A percentile compares a stretch with the other conserved stretches of the same genome.
phyloP scores from a whole-genome alignment of 306 rosid species.

The Myrica gale region DNA sequence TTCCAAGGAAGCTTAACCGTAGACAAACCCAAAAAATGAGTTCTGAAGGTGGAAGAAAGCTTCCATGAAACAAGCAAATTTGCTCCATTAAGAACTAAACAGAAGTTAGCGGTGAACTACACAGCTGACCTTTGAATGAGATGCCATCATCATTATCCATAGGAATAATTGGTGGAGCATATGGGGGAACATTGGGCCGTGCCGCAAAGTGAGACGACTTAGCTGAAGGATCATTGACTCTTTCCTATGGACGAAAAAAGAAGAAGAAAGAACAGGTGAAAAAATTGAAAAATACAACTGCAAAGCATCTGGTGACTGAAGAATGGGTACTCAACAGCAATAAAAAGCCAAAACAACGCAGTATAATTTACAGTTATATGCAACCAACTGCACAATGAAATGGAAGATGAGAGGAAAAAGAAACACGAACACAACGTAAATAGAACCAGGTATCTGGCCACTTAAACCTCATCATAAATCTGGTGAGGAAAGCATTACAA shows the following conservation, averaged over 20 bases:
- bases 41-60: slow-evolving; percentile 12
- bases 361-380: slow-evolving; percentile 1
- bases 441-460: not conserved
- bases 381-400: not conserved
- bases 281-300: not conserved
- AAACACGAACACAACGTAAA: not conserved
- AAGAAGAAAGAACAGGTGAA: not conserved
- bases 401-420: not conserved
- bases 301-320: slow-evolving; percentile 20
- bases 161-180: slow-evolving; percentile 65
- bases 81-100: slow-evolving; percentile 20
- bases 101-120: slow-evolving; percentile 11
- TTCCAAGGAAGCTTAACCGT: not conserved
- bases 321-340: slow-evolving; percentile 4
- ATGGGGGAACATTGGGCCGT: slow-evolving; percentile 68
- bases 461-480: not conserved
- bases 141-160: slow-evolving; percentile 88
- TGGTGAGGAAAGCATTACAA: not conserved
- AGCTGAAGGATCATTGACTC: slow-evolving; percentile 69
- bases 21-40: not conserved
- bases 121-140: slow-evolving; percentile 62
- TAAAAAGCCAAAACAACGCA: not conserved
- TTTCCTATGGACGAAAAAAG: slow-evolving; percentile 55
- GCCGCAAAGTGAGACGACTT: slow-evolving; percentile 70
- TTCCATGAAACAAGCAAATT: slow-evolving; percentile 7